A percentile compares a stretch with the other conserved stretches of the same genome.
phyloP scores from a whole-genome alignment of 2,329 filamentous ascomycete species.

The Cercospora citrullina region DNA sequence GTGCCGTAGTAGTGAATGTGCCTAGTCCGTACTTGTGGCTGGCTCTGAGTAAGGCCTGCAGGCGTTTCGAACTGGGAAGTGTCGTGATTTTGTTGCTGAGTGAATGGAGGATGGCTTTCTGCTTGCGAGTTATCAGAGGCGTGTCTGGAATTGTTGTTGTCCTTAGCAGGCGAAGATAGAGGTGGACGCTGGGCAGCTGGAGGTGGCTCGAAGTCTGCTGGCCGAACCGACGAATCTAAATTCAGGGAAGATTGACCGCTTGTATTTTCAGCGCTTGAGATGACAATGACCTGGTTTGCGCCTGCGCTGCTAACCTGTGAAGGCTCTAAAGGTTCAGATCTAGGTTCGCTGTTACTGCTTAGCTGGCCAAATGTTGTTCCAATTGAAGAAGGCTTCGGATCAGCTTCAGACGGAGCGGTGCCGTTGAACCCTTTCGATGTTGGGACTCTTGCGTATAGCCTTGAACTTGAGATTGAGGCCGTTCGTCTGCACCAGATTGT shows the following conservation, averaged over 20 bases:
- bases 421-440: not conserved
- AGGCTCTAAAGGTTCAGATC: not conserved
- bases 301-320: not conserved
- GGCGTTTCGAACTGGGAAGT: not conserved
- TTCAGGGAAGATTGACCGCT: slow-evolving; percentile 9
- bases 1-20: slow-evolving; percentile 2
- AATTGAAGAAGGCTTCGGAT: not conserved
- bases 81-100: not conserved
- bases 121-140: not conserved
- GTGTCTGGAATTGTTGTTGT: not conserved
- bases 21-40: not conserved
- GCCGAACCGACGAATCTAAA: slow-evolving; percentile 8
- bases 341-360: not conserved
- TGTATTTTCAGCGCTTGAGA: slow-evolving; percentile 12
- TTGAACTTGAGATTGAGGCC: not conserved
- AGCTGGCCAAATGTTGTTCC: not conserved
- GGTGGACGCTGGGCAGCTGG: slow-evolving; percentile 23
- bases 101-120: not conserved
- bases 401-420: not conserved
- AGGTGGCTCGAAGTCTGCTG: slow-evolving; percentile 24
- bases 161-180: slow-evolving; percentile 7
- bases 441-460: not conserved
- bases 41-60: slow-evolving; percentile 5
- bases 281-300: not conserved
- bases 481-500: not conserved